Evolutionary conservation across 2,329 filamentous ascomycete genomes (phyloP).

Genomic region (Cladophialophora bantiana): DNA sequence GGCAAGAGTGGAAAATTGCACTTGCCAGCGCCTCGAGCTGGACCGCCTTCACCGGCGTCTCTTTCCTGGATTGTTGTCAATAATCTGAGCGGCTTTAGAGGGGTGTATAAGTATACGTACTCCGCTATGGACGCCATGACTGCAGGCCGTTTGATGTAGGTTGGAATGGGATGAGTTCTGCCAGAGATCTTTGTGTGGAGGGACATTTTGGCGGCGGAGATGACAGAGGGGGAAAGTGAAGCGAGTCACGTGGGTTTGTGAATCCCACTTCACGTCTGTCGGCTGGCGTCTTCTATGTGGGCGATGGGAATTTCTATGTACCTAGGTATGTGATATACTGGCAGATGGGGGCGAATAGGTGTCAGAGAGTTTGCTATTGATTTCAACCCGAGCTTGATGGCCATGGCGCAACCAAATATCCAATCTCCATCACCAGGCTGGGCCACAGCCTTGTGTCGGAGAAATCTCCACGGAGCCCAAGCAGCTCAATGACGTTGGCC

Average conservation of each 20-base stretch:
- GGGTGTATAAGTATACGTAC: slow-evolving; percentile 3
- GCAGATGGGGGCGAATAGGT: not conserved
- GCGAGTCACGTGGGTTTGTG: slow-evolving; percentile 16
- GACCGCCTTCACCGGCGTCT: slow-evolving; percentile 80
- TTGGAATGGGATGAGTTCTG: slow-evolving; percentile 67
- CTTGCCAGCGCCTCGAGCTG: slow-evolving; percentile 91
- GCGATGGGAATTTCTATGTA: no score
- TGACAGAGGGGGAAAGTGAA: slow-evolving; percentile 15
- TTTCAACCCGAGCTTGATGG: not conserved
- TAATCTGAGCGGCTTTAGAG: not conserved
- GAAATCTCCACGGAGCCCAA: not conserved
- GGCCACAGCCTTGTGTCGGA: slow-evolving; percentile 19
- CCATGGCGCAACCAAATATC: not conserved
- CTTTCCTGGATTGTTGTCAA: slow-evolving; percentile 58
- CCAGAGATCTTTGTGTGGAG: slow-evolving; percentile 24
- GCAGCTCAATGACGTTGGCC: not conserved
- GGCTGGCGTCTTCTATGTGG: not conserved
- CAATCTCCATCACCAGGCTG: slow-evolving; percentile 8
- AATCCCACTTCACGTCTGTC: not conserved
- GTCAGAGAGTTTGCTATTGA: not conserved
- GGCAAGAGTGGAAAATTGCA: slow-evolving; percentile 49
- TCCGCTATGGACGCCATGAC: slow-evolving; percentile 51
- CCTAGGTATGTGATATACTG: not conserved
- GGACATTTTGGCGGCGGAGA: slow-evolving; percentile 29
- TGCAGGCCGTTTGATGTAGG: slow-evolving; percentile 93